Evolutionary conservation across 768 basidiomycete genomes (phyloP), one percentile per base, ranked within the genome.

Genomic region (Cystofilobasidium macerans): DNA sequence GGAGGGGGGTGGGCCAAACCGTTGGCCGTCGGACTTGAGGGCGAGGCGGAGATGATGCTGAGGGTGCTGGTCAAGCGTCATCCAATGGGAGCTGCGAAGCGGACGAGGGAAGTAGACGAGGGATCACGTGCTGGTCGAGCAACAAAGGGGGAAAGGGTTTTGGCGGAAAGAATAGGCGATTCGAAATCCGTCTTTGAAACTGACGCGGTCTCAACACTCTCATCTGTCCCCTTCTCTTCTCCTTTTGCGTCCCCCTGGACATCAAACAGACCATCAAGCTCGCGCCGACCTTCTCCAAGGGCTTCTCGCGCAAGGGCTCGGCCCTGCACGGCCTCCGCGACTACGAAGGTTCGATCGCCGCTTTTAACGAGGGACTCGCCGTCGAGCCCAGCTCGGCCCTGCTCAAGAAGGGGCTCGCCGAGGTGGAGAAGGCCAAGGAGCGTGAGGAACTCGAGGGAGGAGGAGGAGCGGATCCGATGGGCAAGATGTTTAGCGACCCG

Each of bases 301-400:
- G 92, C 8, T 90, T 86, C 78, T 86, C 86, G 20, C 83, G 93
- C 64, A 91, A 91, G 74, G 93, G 93, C 54, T 92, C 93, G 57
- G 93, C 93, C 32, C 77, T 95, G 67, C 93, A 95, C 72, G 93
- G 93, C 36, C 80, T 83, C 40, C 80, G 81, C 65, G 79, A 81
- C 74, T 94, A 83, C 72, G 86, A 85, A 65, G 89, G 92, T 20
- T 91, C 91, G 9, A 86, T 94, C 70, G 79, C 82, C 63, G 47
- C 43, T 57, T 71, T 65, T 76, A 85, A 93, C 72, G 77, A 78
- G 32, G 93, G 92, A 24, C 79, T 95, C 47, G 83, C 86, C 72
- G 75, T 86, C 59, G 93, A 94, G 75, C 87, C 75, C 11, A 64
- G 87, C 71, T 87, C 83, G 71, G 84, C 88, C 24, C 84, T 86